These are phyloP conservation scores for Pyricularia pennisetigena DNA, from an alignment of 2,329 filamentous ascomycete genomes.

Conservation along the genomic window DNA sequence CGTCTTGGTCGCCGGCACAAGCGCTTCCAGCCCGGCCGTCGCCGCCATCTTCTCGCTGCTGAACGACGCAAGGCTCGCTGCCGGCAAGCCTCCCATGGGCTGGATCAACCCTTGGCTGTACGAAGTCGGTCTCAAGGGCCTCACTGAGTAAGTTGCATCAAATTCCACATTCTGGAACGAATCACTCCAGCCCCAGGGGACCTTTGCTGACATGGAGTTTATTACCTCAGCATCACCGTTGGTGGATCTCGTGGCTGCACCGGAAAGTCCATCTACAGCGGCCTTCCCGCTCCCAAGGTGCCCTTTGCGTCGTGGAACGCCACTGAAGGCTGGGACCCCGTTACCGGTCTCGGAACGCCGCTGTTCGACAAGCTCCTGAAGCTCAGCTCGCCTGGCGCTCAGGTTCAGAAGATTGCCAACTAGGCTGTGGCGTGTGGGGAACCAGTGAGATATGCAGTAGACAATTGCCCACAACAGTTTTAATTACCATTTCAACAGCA, in stretches of 20 bases:
- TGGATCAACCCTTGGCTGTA: slow-evolving; percentile 43
- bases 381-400: not conserved
- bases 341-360: slow-evolving; percentile 8
- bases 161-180: not conserved
- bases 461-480: not conserved
- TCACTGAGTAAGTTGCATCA: slow-evolving; percentile 7
- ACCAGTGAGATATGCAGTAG: not conserved
- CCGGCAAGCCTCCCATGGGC: slow-evolving; percentile 37
- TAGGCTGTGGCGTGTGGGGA: not conserved
- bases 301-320: slow-evolving; percentile 9
- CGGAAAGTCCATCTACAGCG: not conserved
- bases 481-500: not conserved
- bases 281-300: not conserved
- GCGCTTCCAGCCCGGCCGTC: slow-evolving; percentile 42
- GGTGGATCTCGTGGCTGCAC: slow-evolving; percentile 8
- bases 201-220: not conserved
- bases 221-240: slow-evolving; percentile 5
- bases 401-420: not conserved
- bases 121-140: slow-evolving; percentile 2
- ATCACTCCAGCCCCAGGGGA: not conserved
- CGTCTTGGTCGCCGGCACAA: slow-evolving; percentile 29
- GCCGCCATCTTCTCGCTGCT: slow-evolving; percentile 43
- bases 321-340: slow-evolving; percentile 10
- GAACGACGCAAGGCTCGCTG: slow-evolving; percentile 40
- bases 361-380: slow-evolving; percentile 9